Evolutionary conservation across 164 flowering plant genomes (phyloP).

Genomic region (Tetrastigma voinierianum): DNA sequence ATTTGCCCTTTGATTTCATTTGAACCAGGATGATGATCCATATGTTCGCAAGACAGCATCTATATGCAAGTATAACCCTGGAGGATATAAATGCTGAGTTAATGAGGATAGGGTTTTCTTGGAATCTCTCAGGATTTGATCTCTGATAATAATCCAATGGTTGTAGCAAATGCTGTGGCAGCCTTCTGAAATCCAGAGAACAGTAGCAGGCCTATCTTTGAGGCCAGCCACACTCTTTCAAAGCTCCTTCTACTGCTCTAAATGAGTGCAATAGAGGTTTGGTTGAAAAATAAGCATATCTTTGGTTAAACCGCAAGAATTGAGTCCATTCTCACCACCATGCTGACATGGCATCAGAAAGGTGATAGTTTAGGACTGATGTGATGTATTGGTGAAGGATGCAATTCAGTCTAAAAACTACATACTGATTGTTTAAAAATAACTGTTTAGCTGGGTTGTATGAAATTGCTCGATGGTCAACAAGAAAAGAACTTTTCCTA

Average conservation of each 20-base stretch:
- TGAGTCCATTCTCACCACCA: background rate
- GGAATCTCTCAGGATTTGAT: slow-evolving; percentile 93
- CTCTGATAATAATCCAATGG: slow-evolving; percentile 99
- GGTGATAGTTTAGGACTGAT: background rate
- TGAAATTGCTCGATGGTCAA: no score
- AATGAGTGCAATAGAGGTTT: slow-evolving; percentile 96
- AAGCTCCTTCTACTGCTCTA: slow-evolving; percentile 96
- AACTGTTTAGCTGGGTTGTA: background rate
- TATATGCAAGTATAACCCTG: no score
- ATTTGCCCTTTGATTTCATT: slow-evolving; percentile 5
- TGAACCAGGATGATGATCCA: slow-evolving; percentile 96
- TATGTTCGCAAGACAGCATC: slow-evolving; percentile 99
- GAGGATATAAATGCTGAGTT: slow-evolving; percentile 98
- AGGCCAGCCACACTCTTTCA: slow-evolving; percentile 78
- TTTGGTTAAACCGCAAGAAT: slow-evolving; percentile 1
- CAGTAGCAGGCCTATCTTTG: slow-evolving; percentile 81
- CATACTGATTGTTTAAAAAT: background rate
- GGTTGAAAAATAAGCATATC: background rate
- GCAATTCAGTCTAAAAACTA: background rate
- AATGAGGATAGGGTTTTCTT: slow-evolving; percentile 98
- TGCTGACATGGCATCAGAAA: no score
- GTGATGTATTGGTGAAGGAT: background rate
- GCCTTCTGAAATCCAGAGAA: slow-evolving; percentile 99
- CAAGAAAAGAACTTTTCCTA: background rate
- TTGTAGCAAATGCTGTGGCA: slow-evolving; percentile 99